Evolutionary conservation across 495 filamentous ascomycete genomes (phyloP), one percentile per base, ranked within the genome.

Genomic region (Aspergillus heteromorphus): DNA sequence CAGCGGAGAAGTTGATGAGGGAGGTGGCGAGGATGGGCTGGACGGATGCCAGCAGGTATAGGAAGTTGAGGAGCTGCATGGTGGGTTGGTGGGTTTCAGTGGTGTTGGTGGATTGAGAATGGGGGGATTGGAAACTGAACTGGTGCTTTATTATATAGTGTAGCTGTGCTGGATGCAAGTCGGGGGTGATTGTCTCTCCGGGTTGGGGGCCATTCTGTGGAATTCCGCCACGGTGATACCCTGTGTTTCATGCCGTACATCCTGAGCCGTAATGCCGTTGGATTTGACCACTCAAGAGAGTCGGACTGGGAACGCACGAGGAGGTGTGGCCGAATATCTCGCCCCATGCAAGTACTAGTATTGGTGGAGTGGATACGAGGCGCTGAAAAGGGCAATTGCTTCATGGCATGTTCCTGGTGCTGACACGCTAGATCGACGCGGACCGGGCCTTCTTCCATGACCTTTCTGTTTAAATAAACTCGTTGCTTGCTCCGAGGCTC

Each of bases 1-100:
- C 43, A 7, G 51, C 51, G 3, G 27, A 38, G 43, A 48, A 54
- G 51, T 48, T 29, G 18, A 54, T 5, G 29, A 54, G 41, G 30
- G 19, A 25, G 17, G 45, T 45, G 5, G 27, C 7, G 1, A 48
- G 20, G 42, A 34, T 40, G 2, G 50, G 38, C 25, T 29, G 40
- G 20, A 53, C 19, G 17, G 40, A 1, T 11, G 50, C 50, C 38
- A 53, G 50, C 11, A 31, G 4, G 13, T 9, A 23, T 4, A 45
- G 40, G 7, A 43, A 2, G n/a, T n/a, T 43, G 50, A 16, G 29
- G 20, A 53, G 16, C n/a, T 45, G 34, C 50, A 53, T 53, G 27
- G 27, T 30, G 27, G 27, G 27, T 30, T 30, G 27, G 10, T 30
- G 27, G n/a, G n/a, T n/a, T n/a, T n/a, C n/a, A n/a, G n/a, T 30